phyloP scores from a whole-genome alignment of 2,329 filamentous ascomycete genomes.

The Talaromyces sp. region DNA sequence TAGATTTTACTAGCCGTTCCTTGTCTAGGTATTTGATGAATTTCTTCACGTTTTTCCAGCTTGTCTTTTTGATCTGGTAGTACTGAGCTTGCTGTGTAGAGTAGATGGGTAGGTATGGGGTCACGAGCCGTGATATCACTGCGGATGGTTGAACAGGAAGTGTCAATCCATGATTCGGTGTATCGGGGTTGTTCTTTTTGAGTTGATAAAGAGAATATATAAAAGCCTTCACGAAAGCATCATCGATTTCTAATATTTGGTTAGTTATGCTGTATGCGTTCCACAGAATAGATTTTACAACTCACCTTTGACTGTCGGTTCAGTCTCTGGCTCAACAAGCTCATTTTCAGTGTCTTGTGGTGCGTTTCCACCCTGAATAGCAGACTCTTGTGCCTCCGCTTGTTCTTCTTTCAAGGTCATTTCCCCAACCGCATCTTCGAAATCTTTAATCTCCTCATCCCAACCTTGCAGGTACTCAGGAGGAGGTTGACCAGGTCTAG shows the following conservation, averaged over 20 bases:
- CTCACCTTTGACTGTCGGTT: constrained; percentile 54
- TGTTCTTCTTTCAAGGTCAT: constrained; percentile 41
- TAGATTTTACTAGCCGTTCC: constrained; percentile 56
- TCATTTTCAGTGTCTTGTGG: constrained; percentile 17
- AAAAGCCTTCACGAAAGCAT: constrained; percentile 60
- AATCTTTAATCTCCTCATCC: constrained; percentile 30
- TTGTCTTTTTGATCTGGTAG: constrained; percentile 65
- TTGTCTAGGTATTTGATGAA: constrained; percentile 66
- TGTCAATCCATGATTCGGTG: constrained; percentile 52
- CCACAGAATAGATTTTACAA: not conserved
- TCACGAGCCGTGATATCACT: constrained; percentile 58
- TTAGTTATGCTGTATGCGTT: constrained; percentile 15
- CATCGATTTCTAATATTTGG: constrained; percentile 55
- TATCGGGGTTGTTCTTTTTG: constrained; percentile 50
- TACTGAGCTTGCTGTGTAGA: constrained; percentile 52
- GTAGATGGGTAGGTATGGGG: constrained; percentile 60
- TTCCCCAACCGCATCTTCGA: constrained; percentile 33
- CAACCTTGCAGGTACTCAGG: constrained; percentile 53
- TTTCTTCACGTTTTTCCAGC: constrained; percentile 65
- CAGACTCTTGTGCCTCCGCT: constrained; percentile 44
- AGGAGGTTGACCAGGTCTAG: constrained; percentile 48
- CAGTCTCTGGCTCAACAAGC: constrained; percentile 40
- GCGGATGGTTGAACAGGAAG: constrained; percentile 61
- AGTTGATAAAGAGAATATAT: constrained; percentile 58
- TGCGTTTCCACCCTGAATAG: constrained; percentile 31